Evolutionary conservation across 2,329 filamentous ascomycete genomes (phyloP), one percentile per base, ranked within the genome.

Genomic region (Mariannaea elegans): DNA sequence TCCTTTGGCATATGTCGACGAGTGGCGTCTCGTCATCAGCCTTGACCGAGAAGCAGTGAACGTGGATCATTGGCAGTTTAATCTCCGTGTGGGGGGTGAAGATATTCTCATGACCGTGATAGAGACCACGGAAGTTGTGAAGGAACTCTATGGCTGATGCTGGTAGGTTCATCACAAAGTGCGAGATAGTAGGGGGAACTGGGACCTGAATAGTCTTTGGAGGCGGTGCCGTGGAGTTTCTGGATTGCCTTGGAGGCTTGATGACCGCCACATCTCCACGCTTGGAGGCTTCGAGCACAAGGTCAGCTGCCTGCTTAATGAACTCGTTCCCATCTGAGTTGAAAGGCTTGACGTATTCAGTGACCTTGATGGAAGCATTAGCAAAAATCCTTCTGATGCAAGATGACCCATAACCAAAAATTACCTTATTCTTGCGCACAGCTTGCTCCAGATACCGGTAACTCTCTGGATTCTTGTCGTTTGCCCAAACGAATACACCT

Each of bases 161-260:
- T 1, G 95, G 95, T 14, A 99, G 89, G 77, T 99, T 99, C 92
- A 99, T 97, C 66, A 98, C 91, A 75, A 94, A 99, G 80, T 98
- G 95, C n/a, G 88, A 85, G 73, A 98, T 92, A 34, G 89, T 89
- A 2, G 84, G 83, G 2, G 94, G 94, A 44, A 93, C 82, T 10
- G 81, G 79, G 24, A 87, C 72, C 62, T 70, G 76, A 64, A 69
- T 68, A 21, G 76, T 75, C 52, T 75, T 70, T 4, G 78, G 78
- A 3, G 73, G 73, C 13, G 76, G 73, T 18, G 72, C 71, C 14
- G 76, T 73, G 42, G 72, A 75, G 72, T 67, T 78, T 52, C 77
- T 78, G 10, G 78, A 75, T 39, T 71, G 71, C 56, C 73, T 77
- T 45, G 72, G 65, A 9, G 78, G 78, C 21, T 79, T 75, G 57